Conservation (phyloP, 257 asterid species). For the Forsythia viridissima region DNA sequence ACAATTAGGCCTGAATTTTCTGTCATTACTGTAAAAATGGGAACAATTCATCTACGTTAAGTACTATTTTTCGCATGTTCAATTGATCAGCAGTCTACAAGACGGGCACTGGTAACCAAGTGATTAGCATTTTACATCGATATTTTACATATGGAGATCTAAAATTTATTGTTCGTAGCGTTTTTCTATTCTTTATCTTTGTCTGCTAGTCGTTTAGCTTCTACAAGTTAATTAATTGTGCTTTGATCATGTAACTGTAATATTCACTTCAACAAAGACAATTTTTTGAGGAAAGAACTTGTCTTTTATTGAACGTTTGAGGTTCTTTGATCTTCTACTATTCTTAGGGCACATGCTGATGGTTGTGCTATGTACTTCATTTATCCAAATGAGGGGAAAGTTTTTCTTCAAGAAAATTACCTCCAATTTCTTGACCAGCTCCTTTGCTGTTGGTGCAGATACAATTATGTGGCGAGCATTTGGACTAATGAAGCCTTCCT, state of each 20-base stretch:
- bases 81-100: not conserved
- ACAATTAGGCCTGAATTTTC: not conserved
- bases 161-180: too few species aligned
- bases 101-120: too few species aligned
- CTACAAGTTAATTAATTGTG: too few species aligned
- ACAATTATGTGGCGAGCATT: constrained; percentile 87
- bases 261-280: too few species aligned
- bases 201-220: too few species aligned
- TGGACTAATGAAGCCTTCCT: constrained; percentile 86
- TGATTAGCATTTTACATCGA: too few species aligned
- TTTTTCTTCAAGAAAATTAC: constrained; percentile 31
- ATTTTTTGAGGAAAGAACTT: too few species aligned
- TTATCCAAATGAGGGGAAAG: not conserved
- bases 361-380: not conserved
- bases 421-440: constrained; percentile 88
- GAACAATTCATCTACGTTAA: not conserved
- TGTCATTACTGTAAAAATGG: not conserved
- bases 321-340: too few species aligned
- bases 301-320: too few species aligned
- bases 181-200: too few species aligned
- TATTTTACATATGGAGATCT: too few species aligned
- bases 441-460: constrained; percentile 84
- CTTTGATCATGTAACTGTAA: too few species aligned
- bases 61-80: not conserved
- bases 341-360: not conserved